Evolutionary conservation across 2,329 filamentous ascomycete species (phyloP).

Genomic region (Xylariaceae sp.): DNA sequence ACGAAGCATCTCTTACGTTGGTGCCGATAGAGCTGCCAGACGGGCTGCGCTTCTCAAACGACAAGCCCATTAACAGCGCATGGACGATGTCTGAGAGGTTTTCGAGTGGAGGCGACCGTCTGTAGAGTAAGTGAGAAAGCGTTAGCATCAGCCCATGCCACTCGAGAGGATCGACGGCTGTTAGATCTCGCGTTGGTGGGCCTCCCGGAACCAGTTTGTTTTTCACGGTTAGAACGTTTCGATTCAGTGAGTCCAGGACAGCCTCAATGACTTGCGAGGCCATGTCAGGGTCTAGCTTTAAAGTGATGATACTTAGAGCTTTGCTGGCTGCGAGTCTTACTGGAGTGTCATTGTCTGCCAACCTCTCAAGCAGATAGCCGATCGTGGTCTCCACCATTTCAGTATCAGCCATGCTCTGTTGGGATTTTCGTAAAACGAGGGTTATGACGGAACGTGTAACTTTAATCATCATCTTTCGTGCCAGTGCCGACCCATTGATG

Average conservation of each 20-base stretch:
- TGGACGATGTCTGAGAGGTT: conserved; percentile 72
- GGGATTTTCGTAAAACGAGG: conserved; percentile 54
- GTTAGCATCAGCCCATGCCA: conserved; percentile 95
- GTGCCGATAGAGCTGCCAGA: conserved; percentile 82
- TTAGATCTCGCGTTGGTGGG: conserved; percentile 54
- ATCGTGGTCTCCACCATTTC: conserved; percentile 75
- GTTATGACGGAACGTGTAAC: conserved; percentile 72
- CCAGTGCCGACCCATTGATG: conserved; percentile 69
- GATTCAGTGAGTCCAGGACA: conserved; percentile 65
- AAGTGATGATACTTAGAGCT: conserved; percentile 78
- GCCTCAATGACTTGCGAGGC: conserved; percentile 83
- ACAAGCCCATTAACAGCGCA: conserved; percentile 71
- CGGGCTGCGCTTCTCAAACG: conserved; percentile 83
- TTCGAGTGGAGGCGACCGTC: conserved; percentile 68
- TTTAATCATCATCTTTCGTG: conserved; percentile 79
- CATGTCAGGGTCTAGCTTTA: conserved; percentile 76
- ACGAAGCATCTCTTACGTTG: conserved; percentile 91
- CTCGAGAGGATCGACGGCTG: conserved; percentile 71
- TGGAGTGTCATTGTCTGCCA: conserved; percentile 86
- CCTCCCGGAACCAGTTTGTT: conserved; percentile 29
- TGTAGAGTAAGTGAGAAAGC: conserved; percentile 79
- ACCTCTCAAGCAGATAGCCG: conserved; percentile 70
- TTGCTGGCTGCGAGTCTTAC: conserved; percentile 91
- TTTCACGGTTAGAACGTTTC: conserved; percentile 52
- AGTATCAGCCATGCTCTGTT: conserved; percentile 36